Evolutionary conservation across 1,284 basidiomycete genomes (phyloP).

Genomic region (Paramarasmius palmivorus): DNA sequence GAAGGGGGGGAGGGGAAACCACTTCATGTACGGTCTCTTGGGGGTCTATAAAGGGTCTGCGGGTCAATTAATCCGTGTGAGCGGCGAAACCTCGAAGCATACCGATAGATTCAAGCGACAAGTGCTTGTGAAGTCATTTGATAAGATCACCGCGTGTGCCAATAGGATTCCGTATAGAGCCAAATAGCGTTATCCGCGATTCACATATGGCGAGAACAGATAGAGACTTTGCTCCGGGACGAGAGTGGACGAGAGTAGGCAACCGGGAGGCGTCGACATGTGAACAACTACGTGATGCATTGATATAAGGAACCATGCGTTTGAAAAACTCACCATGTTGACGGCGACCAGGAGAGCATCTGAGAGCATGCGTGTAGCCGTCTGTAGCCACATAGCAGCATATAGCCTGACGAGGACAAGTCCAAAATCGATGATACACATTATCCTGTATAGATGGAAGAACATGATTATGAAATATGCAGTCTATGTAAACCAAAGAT

Average conservation of each 20-base stretch:
- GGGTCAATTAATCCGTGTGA: conserved; percentile 12
- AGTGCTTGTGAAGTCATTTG: conserved; percentile 9
- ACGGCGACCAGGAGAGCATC: background rate
- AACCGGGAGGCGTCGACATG: conserved; percentile 1
- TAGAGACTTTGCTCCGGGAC: too few species aligned
- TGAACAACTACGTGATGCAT: background rate
- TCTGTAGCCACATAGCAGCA: too few species aligned
- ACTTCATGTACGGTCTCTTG: background rate
- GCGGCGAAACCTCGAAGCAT: conserved; percentile 20
- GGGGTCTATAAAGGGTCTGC: conserved; percentile 11
- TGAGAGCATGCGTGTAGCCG: conserved; percentile 1
- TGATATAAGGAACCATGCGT: background rate
- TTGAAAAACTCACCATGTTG: conserved; percentile 1
- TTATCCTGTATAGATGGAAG: conserved; percentile 34
- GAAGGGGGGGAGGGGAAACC: background rate
- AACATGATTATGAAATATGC: conserved; percentile 26
- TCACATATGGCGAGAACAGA: background rate
- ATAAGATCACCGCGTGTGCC: conserved; percentile 1
- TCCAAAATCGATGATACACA: conserved; percentile 25
- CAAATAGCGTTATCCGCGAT: conserved; percentile 2
- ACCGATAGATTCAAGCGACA: background rate
- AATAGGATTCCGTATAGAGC: background rate
- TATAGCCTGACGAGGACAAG: too few species aligned
- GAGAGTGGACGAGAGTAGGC: background rate
- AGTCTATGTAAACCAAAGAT: conserved; percentile 27